phyloP scores from a whole-genome alignment of 164 flowering plant genomes.

The Dillenia suffruticosa region DNA sequence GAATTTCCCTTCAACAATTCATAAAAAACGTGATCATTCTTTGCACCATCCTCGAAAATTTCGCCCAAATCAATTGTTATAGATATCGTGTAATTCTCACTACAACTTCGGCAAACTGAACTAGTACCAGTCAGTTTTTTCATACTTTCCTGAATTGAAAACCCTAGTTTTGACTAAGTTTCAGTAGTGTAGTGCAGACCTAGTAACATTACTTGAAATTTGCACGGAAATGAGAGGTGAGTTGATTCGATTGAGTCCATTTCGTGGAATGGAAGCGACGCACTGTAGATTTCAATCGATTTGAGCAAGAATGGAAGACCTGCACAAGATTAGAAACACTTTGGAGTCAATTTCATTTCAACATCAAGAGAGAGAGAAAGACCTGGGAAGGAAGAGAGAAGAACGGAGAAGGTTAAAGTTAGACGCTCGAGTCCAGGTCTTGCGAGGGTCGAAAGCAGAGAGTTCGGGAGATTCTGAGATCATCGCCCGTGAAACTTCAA shows the following conservation, averaged over 20 bases:
- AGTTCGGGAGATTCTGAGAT: not conserved
- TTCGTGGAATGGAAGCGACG: conserved; percentile 73
- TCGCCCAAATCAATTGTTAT: conserved; percentile 40
- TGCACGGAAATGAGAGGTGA: conserved; percentile 57
- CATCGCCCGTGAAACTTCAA: no score
- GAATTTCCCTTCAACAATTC: conserved; percentile 34
- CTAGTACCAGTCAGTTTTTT: conserved; percentile 17
- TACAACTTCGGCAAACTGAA: conserved; percentile 51
- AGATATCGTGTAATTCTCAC: conserved; percentile 43
- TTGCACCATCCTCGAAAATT: conserved; percentile 17
- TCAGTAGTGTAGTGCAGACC: conserved; percentile 28
- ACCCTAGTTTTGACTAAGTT: conserved; percentile 24
- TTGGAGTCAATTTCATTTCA: not conserved
- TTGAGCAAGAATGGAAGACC: conserved; percentile 76
- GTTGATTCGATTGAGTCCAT: conserved; percentile 57
- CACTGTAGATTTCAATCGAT: conserved; percentile 81
- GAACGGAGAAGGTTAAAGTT: conserved; percentile 50
- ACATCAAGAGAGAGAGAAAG: not conserved
- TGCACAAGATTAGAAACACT: conserved; percentile 16
- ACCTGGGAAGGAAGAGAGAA: conserved; percentile 82
- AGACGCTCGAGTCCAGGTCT: conserved; percentile 83
- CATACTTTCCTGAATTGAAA: conserved; percentile 35
- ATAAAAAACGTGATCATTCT: conserved; percentile 48
- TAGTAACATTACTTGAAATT: conserved; percentile 54
- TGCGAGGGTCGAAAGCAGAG: conserved; percentile 36